Conservation (phyloP, 345 rosid genomes). For the Pistacia integerrima region DNA sequence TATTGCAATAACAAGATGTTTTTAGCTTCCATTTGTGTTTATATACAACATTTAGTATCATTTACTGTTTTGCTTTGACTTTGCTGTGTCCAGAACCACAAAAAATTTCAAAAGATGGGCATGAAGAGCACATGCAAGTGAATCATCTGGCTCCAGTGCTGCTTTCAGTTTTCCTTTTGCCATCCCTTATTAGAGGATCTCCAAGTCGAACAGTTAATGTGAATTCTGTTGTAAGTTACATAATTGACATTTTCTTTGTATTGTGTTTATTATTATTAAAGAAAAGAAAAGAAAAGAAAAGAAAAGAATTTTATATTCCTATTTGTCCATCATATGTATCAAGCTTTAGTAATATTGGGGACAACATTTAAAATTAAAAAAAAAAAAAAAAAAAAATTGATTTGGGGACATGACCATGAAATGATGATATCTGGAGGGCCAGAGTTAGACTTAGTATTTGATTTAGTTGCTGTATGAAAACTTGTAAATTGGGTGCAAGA, state of each 20-base stretch:
- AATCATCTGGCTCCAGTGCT: slow-evolving; percentile 96
- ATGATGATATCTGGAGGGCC: no score
- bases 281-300: background rate
- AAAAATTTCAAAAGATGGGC: slow-evolving; percentile 83
- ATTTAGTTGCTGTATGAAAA: no score
- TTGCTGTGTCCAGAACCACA: slow-evolving; percentile 62
- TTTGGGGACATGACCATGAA: background rate
- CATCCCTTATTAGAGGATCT: slow-evolving; percentile 90
- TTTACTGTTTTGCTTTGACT: slow-evolving; percentile 21
- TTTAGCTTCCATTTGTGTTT: background rate
- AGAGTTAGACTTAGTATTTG: background rate
- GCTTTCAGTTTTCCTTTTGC: slow-evolving; percentile 85
- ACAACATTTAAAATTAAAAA: no score
- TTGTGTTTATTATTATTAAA: background rate
- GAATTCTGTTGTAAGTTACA: slow-evolving; percentile 91
- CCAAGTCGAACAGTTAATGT: slow-evolving; percentile 93
- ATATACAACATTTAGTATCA: slow-evolving; percentile 9
- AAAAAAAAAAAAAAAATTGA: background rate
- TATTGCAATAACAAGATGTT: background rate
- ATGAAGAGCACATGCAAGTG: slow-evolving; percentile 97
- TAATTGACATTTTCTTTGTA: background rate
- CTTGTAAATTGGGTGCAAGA: no score
- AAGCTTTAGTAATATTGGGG: background rate
- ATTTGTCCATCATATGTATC: background rate
- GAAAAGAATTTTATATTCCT: background rate